Percentiles rank a stretch among this genome's conserved stretches.
These are phyloP conservation scores for Backusella psychrophila DNA, from an alignment of 192 early-diverging fungal species.

Conservation along the genomic window DNA sequence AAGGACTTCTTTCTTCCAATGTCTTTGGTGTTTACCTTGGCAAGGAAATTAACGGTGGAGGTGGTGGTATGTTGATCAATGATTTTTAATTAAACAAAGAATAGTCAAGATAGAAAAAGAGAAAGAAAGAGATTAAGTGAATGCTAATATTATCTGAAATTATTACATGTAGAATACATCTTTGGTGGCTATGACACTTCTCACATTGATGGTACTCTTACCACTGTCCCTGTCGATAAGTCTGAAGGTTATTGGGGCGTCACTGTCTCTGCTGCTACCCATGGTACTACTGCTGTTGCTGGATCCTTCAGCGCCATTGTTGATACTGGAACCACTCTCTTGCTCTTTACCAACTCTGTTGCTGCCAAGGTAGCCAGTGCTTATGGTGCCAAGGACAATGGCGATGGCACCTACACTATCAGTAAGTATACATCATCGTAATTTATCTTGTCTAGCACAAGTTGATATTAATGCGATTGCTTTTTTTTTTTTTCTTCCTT, in stretches of 20 bases:
- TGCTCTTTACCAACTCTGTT: slow-evolving; percentile 43
- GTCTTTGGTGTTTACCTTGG: slow-evolving; percentile 71
- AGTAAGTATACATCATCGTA: neutral
- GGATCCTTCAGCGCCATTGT: slow-evolving; percentile 43
- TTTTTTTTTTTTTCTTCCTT: neutral
- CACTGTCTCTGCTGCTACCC: neutral
- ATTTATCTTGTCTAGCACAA: neutral
- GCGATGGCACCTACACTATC: slow-evolving; percentile 27
- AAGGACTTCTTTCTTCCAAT: slow-evolving; percentile 56
- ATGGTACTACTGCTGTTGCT: slow-evolving; percentile 1
- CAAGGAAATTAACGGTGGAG: slow-evolving; percentile 37
- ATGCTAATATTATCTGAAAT: too few species aligned
- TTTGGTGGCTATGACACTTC: slow-evolving; percentile 45
- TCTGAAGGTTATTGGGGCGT: slow-evolving; percentile 31
- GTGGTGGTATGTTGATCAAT: slow-evolving; percentile 11
- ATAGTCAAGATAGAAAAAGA: neutral
- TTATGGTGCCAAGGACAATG: slow-evolving; percentile 18
- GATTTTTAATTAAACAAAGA: neutral
- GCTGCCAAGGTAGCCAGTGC: slow-evolving; percentile 14
- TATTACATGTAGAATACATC: slow-evolving; percentile 33
- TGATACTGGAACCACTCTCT: slow-evolving; percentile 65
- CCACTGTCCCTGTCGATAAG: slow-evolving; percentile 42
- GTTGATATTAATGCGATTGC: neutral
- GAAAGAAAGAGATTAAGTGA: neutral
- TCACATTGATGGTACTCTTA: slow-evolving; percentile 36